Evolutionary conservation across 495 filamentous ascomycete genomes (phyloP), one percentile per base, ranked within the genome.

Genomic region (Neurospora pannonica): DNA sequence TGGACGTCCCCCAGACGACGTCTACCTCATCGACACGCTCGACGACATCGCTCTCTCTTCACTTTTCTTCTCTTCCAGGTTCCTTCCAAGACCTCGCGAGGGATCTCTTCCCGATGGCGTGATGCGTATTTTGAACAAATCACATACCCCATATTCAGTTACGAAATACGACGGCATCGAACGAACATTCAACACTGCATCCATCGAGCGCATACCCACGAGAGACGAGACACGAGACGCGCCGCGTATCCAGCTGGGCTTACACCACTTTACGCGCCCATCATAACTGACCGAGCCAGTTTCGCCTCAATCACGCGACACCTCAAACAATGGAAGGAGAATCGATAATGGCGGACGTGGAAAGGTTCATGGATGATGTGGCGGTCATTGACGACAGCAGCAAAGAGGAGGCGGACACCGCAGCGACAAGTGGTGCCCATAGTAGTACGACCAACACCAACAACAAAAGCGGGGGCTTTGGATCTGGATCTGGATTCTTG

Each of bases 301-400:
- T 19, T 36, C 28, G 54, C 54, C 28, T 15, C 54, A 34, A 67
- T 67, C 54, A 67, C 54, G 28, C 54, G 54, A 67, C 28, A 34
- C 28, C 54, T 34, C 54, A 34, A 2, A 67, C 28, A 34, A 67
- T 34, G 54, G 54, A 67, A 17, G 13, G 5, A 7, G 24, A 62
- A 31, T 79, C 76, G 42, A 37, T 74, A 71, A 77, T 81, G 78
- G 77, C 78, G 31, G 79, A 78, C 31, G 77, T 76, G 17, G 79
- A 80, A 37, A 71, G 70, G 31, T 73, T 75, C 2, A 48, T 73
- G 3, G 73, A 77, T 11, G 74, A 75, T 24, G 73, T 71, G 60
- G 75, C 76, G 42, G 75, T 77, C 38, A 73, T 79, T 54, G 43
- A 69, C n/a, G 62, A 21, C 21, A 67, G 17, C 38, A 62, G 70